Conservation (phyloP, 2,329 filamentous ascomycete genomes). For the Periglandula ipomoeae region DNA sequence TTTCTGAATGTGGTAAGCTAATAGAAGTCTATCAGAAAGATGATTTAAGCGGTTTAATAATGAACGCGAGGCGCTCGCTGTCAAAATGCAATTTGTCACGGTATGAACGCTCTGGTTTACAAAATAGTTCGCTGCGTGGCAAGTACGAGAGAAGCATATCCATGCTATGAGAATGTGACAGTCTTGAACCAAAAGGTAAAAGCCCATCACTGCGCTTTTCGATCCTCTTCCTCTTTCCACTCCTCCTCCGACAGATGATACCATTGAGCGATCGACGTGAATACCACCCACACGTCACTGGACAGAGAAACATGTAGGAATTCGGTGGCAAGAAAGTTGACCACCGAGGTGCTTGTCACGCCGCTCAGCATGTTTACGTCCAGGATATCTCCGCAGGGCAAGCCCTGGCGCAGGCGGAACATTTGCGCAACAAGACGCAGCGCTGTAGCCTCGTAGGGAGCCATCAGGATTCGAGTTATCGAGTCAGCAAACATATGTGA, state of each 20-base stretch:
- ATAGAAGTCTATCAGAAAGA: too few species aligned
- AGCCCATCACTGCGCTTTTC: conserved; percentile 1
- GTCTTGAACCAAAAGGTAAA: background rate
- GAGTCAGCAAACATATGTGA: conserved; percentile 37
- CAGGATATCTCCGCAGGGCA: conserved; percentile 31
- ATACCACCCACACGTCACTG: conserved; percentile 35
- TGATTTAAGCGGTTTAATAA: background rate
- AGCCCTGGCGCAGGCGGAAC: conserved; percentile 29
- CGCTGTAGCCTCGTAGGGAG: conserved; percentile 37
- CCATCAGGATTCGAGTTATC: conserved; percentile 30
- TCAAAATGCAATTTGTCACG: background rate
- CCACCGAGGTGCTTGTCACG: conserved; percentile 28
- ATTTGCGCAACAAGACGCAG: conserved; percentile 35
- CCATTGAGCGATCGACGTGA: conserved; percentile 29
- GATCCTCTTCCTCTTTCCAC: conserved; percentile 29
- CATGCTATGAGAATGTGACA: background rate
- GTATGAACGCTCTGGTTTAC: background rate
- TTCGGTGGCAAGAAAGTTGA: conserved; percentile 39
- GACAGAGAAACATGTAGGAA: conserved; percentile 34
- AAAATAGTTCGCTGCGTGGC: background rate
- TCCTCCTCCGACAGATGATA: conserved; percentile 34
- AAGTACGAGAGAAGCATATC: background rate
- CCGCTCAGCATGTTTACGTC: conserved; percentile 25
- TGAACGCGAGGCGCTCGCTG: background rate
- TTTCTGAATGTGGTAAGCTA: too few species aligned